Conservation (phyloP, 257 asterid species). For the Buddleja alternifolia region DNA sequence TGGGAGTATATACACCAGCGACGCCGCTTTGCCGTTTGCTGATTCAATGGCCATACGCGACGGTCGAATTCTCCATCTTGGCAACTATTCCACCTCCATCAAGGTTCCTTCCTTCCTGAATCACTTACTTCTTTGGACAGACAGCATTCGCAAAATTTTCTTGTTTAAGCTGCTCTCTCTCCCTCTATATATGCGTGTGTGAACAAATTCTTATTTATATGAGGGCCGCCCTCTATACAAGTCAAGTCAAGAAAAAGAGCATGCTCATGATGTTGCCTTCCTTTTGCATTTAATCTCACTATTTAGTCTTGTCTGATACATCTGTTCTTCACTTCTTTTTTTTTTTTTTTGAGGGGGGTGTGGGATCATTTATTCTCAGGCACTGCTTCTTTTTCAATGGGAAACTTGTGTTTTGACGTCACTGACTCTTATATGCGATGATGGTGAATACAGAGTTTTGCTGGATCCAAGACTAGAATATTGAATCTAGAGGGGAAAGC, state of each 20-base stretch:
- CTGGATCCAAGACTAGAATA: constrained; percentile 46
- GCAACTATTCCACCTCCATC: constrained; percentile 43
- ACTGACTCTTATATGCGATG: constrained; percentile 20
- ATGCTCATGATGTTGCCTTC: neutral
- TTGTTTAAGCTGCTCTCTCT: constrained; percentile 23
- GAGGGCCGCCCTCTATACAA: neutral
- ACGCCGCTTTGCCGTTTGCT: constrained; percentile 62
- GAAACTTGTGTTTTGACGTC: neutral
- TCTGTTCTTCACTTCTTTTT: neutral
- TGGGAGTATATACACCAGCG: constrained; percentile 81
- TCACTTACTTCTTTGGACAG: constrained; percentile 13
- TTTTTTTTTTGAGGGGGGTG: neutral
- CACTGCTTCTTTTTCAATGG: neutral
- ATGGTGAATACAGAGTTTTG: constrained; percentile 63
- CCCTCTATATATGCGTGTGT: neutral
- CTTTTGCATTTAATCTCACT: neutral
- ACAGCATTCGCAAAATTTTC: neutral
- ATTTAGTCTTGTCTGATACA: constrained; percentile 3
- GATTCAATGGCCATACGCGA: constrained; percentile 76
- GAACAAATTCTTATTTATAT: neutral
- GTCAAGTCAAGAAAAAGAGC: neutral
- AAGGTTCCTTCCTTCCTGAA: neutral
- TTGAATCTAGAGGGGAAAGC: constrained; percentile 66
- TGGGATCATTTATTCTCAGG: neutral
- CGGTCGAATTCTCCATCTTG: constrained; percentile 67